phyloP scores from a whole-genome alignment of 768 basidiomycete species.

The Tulasnella sp. region DNA sequence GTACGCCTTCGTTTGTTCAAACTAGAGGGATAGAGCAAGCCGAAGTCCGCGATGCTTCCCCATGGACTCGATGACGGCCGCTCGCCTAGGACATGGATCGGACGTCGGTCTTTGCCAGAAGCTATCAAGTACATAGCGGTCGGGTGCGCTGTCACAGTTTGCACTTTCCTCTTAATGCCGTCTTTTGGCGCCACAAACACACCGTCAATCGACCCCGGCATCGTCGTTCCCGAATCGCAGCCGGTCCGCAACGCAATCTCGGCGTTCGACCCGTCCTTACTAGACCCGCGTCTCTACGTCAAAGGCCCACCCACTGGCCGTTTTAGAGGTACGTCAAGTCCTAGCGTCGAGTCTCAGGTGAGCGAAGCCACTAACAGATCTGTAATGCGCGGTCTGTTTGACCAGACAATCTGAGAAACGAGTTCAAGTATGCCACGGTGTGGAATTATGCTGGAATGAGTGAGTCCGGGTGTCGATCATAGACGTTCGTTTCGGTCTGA shows the following conservation, averaged over 20 bases:
- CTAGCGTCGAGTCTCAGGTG: too few species aligned
- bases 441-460: slow-evolving; percentile 11
- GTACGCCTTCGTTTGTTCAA: too few species aligned
- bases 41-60: background rate
- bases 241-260: background rate
- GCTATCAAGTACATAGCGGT: background rate
- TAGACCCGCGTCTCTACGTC: background rate
- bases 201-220: background rate
- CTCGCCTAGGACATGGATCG: background rate
- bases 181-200: background rate
- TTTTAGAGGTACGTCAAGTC: background rate
- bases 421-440: background rate
- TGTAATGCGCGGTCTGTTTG: background rate
- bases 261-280: background rate
- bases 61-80: background rate
- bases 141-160: background rate
- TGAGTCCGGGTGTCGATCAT: background rate
- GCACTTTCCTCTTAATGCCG: background rate
- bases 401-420: slow-evolving; percentile 2
- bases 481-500: background rate
- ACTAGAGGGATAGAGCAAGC: too few species aligned
- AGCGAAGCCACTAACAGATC: background rate
- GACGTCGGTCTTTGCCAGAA: background rate
- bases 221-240: background rate
- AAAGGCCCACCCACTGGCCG: background rate